These are phyloP conservation scores for Pseudohyphozyma bogoriensis DNA, from an alignment of 768 basidiomycete genomes.

Conservation along the genomic window DNA sequence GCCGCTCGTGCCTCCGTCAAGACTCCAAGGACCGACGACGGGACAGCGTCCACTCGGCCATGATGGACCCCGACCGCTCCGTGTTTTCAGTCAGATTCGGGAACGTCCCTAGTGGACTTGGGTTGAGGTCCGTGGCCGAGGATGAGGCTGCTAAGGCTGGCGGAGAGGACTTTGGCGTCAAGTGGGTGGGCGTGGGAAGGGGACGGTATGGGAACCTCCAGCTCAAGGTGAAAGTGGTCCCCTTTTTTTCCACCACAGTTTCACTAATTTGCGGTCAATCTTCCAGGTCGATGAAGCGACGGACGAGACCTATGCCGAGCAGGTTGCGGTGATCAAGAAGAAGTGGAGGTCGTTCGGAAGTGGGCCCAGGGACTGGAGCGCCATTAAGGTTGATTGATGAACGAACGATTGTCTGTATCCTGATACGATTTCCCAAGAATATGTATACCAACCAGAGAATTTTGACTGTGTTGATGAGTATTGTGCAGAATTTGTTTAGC, in stretches of 20 bases:
- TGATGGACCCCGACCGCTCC: background rate
- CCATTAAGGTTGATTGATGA: slow-evolving; percentile 10
- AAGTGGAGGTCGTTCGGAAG: slow-evolving; percentile 18
- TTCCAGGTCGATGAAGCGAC: slow-evolving; percentile 5
- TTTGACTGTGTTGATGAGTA: too few relatives aligned
- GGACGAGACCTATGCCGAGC: slow-evolving; percentile 10
- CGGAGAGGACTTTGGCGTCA: background rate
- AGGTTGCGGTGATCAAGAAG: slow-evolving; percentile 19
- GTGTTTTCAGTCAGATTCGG: slow-evolving; percentile 16
- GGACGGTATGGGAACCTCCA: slow-evolving; percentile 1
- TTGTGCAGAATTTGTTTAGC: too few relatives aligned
- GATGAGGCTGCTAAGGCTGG: slow-evolving; percentile 4
- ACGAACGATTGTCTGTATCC: too few relatives aligned
- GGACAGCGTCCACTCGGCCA: background rate
- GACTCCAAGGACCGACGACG: too few relatives aligned
- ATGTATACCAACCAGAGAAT: too few relatives aligned
- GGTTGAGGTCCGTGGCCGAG: slow-evolving; percentile 14
- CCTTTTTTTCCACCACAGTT: too few relatives aligned
- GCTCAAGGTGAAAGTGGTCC: too few relatives aligned
- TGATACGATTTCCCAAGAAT: too few relatives aligned
- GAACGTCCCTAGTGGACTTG: slow-evolving; percentile 14
- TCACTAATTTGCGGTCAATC: too few relatives aligned
- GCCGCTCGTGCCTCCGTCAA: background rate
- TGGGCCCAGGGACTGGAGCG: slow-evolving; percentile 11
- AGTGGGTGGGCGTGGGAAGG: slow-evolving; percentile 14